Base-by-base conservation (phyloP, 179 eudicot species). In the Spergularia azorica region DNA sequence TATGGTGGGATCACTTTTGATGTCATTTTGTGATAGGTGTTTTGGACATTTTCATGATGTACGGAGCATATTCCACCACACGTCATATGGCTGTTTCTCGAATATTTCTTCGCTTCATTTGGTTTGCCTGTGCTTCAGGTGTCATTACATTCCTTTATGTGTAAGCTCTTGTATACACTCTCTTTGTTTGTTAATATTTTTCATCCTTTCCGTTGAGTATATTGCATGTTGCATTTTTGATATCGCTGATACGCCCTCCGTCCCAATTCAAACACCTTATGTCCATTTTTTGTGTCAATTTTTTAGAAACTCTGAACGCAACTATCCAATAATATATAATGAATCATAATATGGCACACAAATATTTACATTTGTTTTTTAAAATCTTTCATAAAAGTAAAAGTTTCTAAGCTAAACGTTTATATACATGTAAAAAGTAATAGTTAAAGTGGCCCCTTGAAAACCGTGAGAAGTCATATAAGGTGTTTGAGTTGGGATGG, bases 51-150 rank as follows among this genome's bases (percentile, higher is more conserved):
- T 57, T 96, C 75, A 89, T 92, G 98, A 88, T 96, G 95, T 94
- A 84, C 86, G 99, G 99, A 79, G 99, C 99, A 67, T 96, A 92
- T 84, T 84, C 96, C 55, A 92, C 97, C 52, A 83, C 99, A 57
- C 92, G 89, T 15, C 85, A 86, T 66, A 41, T 89, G 75, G 99
- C 98, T 32, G 93, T 92, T 67, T 84, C 92, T 57, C 87, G 99
- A 64, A 89, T 92, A 74, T 90, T 96, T 76, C 82, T 96, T 63
- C 94, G 97, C 46, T 90, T 94, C 80, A 71, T 92, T 70, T 89
- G 95, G 95, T 96, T 92, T 77, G 75, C 84, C 43, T 62, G 72
- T 52, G 89, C 93, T 86, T 87, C 98, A 67, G 90, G 81, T 78
- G 60, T 90, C 79, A 90, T 94, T 79, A 81, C 93, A 71, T 90